Percentiles rank a stretch among this genome's conserved stretches.
Conservation (phyloP, 805 yeast species). For the Wickerhamiella siamensis region DNA sequence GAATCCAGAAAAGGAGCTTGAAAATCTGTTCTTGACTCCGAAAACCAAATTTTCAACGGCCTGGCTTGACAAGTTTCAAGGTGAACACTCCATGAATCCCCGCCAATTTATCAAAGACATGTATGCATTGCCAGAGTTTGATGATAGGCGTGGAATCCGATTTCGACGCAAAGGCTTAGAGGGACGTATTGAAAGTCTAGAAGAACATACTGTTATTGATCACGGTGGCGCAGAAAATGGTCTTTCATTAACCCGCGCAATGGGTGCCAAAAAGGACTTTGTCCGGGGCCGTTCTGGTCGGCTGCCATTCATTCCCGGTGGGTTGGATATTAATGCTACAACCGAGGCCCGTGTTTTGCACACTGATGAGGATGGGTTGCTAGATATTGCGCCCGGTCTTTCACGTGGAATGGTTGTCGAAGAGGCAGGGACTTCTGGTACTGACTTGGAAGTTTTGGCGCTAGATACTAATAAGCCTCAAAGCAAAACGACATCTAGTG, state of each 20-base stretch:
- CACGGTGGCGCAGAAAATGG: conserved; percentile 50
- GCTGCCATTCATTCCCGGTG: conserved; percentile 91
- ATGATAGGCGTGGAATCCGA: conserved; percentile 48
- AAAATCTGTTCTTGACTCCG: conserved; percentile 44
- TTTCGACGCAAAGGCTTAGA: conserved; percentile 63
- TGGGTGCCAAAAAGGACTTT: conserved; percentile 45
- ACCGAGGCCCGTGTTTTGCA: conserved; percentile 32
- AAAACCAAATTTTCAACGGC: conserved; percentile 51
- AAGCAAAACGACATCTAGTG: conserved; percentile 7
- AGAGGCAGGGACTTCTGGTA: conserved; percentile 19
- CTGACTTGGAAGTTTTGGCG: conserved; percentile 12
- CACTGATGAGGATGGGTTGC: conserved; percentile 59
- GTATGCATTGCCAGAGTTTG: conserved; percentile 42
- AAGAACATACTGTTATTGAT: conserved; percentile 41
- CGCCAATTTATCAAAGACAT: conserved; percentile 33
- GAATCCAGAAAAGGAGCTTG: conserved; percentile 17
- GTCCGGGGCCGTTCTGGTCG: conserved; percentile 57
- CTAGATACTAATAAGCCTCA: conserved; percentile 10
- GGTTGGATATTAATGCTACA: conserved; percentile 31
- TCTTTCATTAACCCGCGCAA: conserved; percentile 54
- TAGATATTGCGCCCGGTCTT: conserved; percentile 73
- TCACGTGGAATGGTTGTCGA: conserved; percentile 46
- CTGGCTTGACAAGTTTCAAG: conserved; percentile 55
- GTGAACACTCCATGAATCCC: conserved; percentile 22
- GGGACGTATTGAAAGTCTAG: conserved; percentile 49